A percentile compares a stretch with the other conserved stretches of the same genome.
Conservation (phyloP, 257 asterid genomes). For the Prunella vulgaris region DNA sequence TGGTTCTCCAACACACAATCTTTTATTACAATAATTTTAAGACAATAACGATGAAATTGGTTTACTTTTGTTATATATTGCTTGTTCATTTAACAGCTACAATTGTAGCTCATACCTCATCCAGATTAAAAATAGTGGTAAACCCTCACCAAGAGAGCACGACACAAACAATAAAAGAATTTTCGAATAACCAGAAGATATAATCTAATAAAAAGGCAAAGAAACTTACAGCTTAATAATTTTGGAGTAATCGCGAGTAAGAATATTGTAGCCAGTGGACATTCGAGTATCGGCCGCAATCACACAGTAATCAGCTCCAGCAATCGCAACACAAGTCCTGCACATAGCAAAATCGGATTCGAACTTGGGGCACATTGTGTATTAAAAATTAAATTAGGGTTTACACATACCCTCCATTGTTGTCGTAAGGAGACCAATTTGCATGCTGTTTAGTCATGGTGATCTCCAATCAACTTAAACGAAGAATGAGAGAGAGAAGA, state of each 20-base stretch:
- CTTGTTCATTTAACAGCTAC: background rate
- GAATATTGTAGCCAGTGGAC: slow-evolving; percentile 76
- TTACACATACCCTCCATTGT: slow-evolving; percentile 82
- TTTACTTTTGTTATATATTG: background rate
- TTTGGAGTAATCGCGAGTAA: slow-evolving; percentile 95
- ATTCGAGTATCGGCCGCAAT: slow-evolving; percentile 91
- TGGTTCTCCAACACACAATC: background rate
- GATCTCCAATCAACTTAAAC: slow-evolving; percentile 14
- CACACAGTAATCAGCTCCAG: slow-evolving; percentile 94
- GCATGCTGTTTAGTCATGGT: slow-evolving; percentile 79
- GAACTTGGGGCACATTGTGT: background rate
- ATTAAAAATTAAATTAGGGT: slow-evolving; percentile 23
- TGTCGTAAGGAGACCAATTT: slow-evolving; percentile 93
- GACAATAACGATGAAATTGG: background rate
- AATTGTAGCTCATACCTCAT: background rate
- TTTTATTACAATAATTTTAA: no score
- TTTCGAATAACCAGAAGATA: background rate
- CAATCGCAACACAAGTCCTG: slow-evolving; percentile 91
- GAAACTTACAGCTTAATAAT: slow-evolving; percentile 58
- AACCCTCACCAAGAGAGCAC: background rate
- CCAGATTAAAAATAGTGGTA: background rate
- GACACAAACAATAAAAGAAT: background rate
- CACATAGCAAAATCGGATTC: slow-evolving; percentile 7
- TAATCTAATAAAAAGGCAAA: background rate
- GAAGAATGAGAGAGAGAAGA: background rate